A percentile compares a stretch with the other conserved stretches of the same genome.
Conservation (phyloP, 768 basidiomycete species). For the Mycena rosella region DNA sequence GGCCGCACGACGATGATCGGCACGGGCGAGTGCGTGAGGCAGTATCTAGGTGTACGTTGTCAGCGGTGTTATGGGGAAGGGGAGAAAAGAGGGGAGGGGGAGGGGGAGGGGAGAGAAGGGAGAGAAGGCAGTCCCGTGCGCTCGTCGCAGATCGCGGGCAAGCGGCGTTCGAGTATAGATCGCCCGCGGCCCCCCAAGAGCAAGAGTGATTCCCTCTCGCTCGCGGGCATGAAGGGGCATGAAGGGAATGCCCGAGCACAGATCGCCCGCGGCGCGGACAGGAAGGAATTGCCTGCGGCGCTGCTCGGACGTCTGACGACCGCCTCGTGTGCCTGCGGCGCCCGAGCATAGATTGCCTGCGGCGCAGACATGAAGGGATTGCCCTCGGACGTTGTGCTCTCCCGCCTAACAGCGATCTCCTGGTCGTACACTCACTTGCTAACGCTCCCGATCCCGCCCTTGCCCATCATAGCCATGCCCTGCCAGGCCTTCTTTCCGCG, state of each 20-base stretch:
- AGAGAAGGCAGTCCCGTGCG: no score
- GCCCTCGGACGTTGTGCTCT: no score
- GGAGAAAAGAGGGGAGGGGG: slow-evolving; percentile 7
- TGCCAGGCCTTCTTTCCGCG: slow-evolving; percentile 70
- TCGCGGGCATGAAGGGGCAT: not conserved
- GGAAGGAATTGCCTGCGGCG: not conserved
- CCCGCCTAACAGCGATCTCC: no score
- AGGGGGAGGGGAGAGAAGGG: slow-evolving; percentile 8
- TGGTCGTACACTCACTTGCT: slow-evolving; percentile 55
- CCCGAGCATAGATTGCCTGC: slow-evolving; percentile 35
- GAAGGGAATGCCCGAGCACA: not conserved
- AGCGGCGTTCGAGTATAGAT: no score
- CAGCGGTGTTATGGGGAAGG: not conserved
- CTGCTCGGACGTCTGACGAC: no score
- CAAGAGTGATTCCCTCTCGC: no score
- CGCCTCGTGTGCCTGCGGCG: not conserved
- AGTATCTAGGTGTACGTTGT: slow-evolving; percentile 67
- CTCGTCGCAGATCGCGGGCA: no score
- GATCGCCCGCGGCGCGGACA: no score
- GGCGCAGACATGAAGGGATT: not conserved
- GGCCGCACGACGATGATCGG: slow-evolving; percentile 97
- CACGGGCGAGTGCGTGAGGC: slow-evolving; percentile 92
- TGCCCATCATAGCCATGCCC: slow-evolving; percentile 51
- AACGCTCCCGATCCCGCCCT: slow-evolving; percentile 61
- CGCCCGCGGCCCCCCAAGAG: no score